These are phyloP conservation scores for Ramalina intermedia DNA, from an alignment of 495 filamentous ascomycete species.

Conservation along the genomic window DNA sequence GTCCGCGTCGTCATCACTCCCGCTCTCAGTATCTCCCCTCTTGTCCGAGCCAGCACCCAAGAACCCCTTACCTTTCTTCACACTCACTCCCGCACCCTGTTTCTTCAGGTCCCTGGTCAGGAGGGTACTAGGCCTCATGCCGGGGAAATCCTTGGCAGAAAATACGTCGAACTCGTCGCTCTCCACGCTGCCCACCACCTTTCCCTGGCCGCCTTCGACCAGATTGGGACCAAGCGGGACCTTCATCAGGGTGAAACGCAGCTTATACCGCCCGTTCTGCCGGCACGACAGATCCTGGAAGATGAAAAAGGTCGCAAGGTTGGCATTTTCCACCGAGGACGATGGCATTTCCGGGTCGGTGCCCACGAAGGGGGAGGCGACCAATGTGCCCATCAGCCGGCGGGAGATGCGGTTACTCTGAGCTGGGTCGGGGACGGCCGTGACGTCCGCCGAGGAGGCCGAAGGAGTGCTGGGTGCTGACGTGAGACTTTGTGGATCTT, in stretches of 20 bases:
- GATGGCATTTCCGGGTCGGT: conserved; percentile 15
- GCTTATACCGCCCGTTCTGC: conserved; percentile 65
- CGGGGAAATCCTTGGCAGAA: conserved; percentile 93
- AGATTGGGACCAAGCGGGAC: conserved; percentile 37
- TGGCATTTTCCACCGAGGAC: conserved; percentile 25
- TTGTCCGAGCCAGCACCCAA: background rate
- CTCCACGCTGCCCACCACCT: conserved; percentile 10
- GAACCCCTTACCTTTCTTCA: conserved; percentile 16
- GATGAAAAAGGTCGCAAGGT: conserved; percentile 76
- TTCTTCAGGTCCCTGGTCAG: conserved; percentile 15
- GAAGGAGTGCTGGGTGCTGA: conserved; percentile 25
- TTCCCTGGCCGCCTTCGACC: conserved; percentile 5
- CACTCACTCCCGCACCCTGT: conserved; percentile 16
- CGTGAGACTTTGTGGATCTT: conserved; percentile 4
- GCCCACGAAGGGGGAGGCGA: conserved; percentile 58
- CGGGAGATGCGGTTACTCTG: conserved; percentile 30
- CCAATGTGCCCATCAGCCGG: conserved; percentile 65
- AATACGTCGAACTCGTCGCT: conserved; percentile 58
- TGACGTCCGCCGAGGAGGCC: conserved; percentile 19
- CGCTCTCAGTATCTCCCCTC: background rate
- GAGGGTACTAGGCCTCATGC: conserved; percentile 48
- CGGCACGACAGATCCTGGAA: conserved; percentile 91
- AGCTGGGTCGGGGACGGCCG: conserved; percentile 26
- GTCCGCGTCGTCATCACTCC: background rate
- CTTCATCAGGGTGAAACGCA: conserved; percentile 80